Evolutionary conservation across 495 filamentous ascomycete genomes (phyloP), one percentile per base, ranked within the genome.

Genomic region (Neurospora sp.): DNA sequence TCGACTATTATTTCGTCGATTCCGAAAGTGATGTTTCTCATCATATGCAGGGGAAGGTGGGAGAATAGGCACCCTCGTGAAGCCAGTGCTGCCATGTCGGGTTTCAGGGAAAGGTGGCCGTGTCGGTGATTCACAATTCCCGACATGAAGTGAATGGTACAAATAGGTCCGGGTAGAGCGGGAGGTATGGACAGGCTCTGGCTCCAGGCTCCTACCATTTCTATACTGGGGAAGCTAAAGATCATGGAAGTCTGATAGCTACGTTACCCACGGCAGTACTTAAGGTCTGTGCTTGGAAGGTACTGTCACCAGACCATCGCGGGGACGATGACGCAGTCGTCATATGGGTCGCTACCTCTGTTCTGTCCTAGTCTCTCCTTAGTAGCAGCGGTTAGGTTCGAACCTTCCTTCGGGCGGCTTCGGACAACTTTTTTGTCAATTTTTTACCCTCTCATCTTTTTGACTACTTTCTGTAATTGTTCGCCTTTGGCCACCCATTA

Each of bases 1-100:
- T 35, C 5, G 35, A 35, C 35, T 5, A 35, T 35, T 35, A 35
- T 35, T 35, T 35, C 35, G 35, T 35, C 35, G 5, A 35, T 35
- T 35, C 35, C 35, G 35, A 35, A 35, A 7, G 35, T 35, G 35
- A 35, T 35, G 5, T 35, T 35, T 35, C 0, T 35, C 35, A 35
- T 0, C 35, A 35, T 0, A 0, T 35, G 0, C 35, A 35, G 0
- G 0, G 0, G 35, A 7, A 35, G 35, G 35, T 6, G 4, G 35
- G 35, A 35, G 7, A 6, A 6, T 35, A 0, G 4, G 35, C 4
- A 35, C 35, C 35, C 4, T 35, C 35, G 4, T 35, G 35, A 35
- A 35, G 35, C 4, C 35, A 7, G 35, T 35, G 35, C 35, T 35
- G 35, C 4, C 35, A 35, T 35, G 35, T 35, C 35, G 35, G 35